Evolutionary conservation across 768 basidiomycete genomes (phyloP).

Genomic region (Boletus barrowsii): DNA sequence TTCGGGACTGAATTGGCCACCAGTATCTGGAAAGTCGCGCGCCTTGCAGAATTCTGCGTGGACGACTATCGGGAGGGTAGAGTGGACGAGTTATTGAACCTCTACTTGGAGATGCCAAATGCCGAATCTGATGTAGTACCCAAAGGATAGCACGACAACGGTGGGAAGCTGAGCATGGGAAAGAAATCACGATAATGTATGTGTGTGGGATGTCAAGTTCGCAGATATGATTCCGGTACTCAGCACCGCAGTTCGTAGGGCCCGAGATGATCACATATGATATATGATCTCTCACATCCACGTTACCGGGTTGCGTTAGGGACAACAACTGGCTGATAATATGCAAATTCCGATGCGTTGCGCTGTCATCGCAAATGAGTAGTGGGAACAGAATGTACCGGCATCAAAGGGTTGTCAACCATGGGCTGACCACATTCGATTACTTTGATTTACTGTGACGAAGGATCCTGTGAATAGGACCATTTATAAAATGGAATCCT

Average conservation of each 20-base stretch:
- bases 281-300: background rate
- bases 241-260: background rate
- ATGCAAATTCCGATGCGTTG: background rate
- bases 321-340: background rate
- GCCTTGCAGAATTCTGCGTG: background rate
- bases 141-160: conserved; percentile 4
- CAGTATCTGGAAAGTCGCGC: background rate
- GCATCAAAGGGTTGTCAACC: background rate
- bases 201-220: background rate
- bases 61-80: background rate
- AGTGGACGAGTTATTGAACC: background rate
- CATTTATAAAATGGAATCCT: too few species aligned
- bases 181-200: background rate
- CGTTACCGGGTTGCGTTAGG: background rate
- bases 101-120: conserved; percentile 2
- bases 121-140: conserved; percentile 2
- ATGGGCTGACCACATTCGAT: too few species aligned
- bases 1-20: background rate
- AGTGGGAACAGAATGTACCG: background rate
- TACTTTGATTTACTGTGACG: too few species aligned
- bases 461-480: too few species aligned
- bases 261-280: background rate
- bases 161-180: background rate
- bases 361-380: background rate
- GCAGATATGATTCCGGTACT: background rate